phyloP scores from a whole-genome alignment of 768 basidiomycete genomes.

The Sutorius australiensis region DNA sequence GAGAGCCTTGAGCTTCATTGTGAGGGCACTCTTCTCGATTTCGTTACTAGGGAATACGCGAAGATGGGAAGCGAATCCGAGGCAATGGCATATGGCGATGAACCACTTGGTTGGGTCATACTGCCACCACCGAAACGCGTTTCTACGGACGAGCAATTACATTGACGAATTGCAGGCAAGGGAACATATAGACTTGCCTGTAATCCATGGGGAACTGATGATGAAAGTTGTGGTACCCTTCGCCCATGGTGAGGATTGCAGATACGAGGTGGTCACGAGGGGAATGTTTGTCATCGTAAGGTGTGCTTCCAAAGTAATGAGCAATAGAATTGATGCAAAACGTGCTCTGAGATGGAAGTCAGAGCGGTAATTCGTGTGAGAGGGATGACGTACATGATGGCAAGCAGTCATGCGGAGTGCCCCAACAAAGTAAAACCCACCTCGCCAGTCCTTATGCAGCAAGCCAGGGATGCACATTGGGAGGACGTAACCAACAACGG shows the following conservation, averaged over 20 bases:
- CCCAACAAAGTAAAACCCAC: constrained; percentile 76
- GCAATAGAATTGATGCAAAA: constrained; percentile 90
- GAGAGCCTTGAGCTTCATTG: constrained; percentile 79
- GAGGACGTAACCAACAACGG: constrained; percentile 67
- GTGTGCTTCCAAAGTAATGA: constrained; percentile 76
- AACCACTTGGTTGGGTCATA: constrained; percentile 78
- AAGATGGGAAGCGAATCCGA: constrained; percentile 78
- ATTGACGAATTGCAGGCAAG: constrained; percentile 2
- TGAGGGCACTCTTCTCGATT: constrained; percentile 73
- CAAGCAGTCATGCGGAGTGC: constrained; percentile 68
- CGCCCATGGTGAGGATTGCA: constrained; percentile 73
- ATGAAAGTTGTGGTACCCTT: constrained; percentile 73
- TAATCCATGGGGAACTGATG: constrained; percentile 85
- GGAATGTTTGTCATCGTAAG: constrained; percentile 77
- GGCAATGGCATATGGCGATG: constrained; percentile 56
- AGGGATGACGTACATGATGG: constrained; percentile 62
- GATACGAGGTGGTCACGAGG: constrained; percentile 79
- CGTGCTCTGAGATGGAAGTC: constrained; percentile 49
- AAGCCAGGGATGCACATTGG: constrained; percentile 68
- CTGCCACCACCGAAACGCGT: constrained; percentile 71
- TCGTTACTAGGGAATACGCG: constrained; percentile 87
- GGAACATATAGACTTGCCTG: constrained; percentile 14
- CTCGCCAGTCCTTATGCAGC: constrained; percentile 71
- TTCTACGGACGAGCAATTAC: constrained; percentile 35
- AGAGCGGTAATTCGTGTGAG: neutral